Evolutionary conservation across 257 asterid species (phyloP).

Genomic region (Solanum medicagineum): DNA sequence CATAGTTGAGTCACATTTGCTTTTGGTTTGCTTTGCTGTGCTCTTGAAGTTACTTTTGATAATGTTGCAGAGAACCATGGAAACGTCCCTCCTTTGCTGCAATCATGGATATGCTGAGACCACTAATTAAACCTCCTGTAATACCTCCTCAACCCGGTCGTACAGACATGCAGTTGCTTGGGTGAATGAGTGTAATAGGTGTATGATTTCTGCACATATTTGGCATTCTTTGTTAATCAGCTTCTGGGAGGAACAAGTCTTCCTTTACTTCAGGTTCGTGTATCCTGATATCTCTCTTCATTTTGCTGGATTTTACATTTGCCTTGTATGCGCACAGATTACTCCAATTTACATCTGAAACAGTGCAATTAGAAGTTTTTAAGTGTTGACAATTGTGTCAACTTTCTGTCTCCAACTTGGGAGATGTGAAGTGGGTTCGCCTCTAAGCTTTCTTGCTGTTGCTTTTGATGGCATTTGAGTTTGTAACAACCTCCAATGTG

Average conservation of each 20-base stretch:
- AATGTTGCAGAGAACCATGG: slow-evolving; percentile 76
- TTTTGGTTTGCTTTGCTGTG: neutral
- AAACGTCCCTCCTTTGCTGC: slow-evolving; percentile 76
- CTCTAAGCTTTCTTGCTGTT: neutral
- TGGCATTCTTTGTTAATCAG: neutral
- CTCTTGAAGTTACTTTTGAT: neutral
- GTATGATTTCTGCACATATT: slow-evolving; percentile 3
- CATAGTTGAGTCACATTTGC: neutral
- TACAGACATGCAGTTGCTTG: slow-evolving; percentile 31
- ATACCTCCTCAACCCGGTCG: slow-evolving; percentile 34
- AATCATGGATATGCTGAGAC: slow-evolving; percentile 75
- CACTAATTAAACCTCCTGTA: slow-evolving; percentile 44
- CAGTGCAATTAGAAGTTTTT: neutral
- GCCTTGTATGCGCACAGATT: neutral
- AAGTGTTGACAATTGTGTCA: neutral
- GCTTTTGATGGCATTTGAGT: neutral
- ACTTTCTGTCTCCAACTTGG: neutral
- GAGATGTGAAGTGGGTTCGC: neutral
- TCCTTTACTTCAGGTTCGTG: neutral
- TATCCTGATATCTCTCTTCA: neutral
- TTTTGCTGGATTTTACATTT: neutral
- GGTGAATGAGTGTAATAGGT: slow-evolving; percentile 7
- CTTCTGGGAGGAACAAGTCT: neutral
- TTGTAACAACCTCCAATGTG: neutral
- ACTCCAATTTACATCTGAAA: neutral